These are phyloP conservation scores for Solanum infundibuliforme DNA, from an alignment of 257 asterid species.

Conservation along the genomic window DNA sequence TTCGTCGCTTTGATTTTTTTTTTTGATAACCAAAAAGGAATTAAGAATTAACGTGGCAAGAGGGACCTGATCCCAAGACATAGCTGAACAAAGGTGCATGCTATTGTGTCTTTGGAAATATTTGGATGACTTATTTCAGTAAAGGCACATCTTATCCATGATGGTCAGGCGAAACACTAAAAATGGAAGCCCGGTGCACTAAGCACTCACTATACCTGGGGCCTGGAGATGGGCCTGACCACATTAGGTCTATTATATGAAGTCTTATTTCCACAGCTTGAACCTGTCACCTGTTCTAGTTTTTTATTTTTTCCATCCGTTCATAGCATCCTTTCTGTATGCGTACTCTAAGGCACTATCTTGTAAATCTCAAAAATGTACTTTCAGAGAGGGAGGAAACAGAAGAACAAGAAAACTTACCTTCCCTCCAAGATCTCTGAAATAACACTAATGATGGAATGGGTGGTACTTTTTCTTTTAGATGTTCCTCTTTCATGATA, in stretches of 20 bases:
- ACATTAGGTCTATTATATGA: not conserved
- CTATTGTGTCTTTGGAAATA: not conserved
- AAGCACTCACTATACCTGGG: not conserved
- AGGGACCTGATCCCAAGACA: not conserved
- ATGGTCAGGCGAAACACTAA: not conserved
- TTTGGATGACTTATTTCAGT: not conserved
- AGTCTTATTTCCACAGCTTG: not conserved
- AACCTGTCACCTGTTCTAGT: not conserved
- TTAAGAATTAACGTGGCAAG: not conserved
- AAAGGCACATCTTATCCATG: not conserved
- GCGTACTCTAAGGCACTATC: not conserved
- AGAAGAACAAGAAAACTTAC: not conserved
- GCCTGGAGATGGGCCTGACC: not conserved
- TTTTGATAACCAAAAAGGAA: not conserved
- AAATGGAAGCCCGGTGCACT: not conserved
- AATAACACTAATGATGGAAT: not conserved
- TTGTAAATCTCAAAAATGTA: not conserved
- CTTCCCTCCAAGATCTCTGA: not conserved
- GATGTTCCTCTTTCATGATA: not conserved
- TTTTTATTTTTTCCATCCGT: not conserved
- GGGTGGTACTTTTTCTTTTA: not conserved
- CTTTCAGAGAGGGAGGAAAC: not conserved
- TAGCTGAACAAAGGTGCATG: not conserved
- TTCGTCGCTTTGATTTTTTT: not conserved
- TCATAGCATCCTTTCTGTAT: not conserved